phyloP scores from a whole-genome alignment of 2,329 filamentous ascomycete species.

The Diaporthe citri region DNA sequence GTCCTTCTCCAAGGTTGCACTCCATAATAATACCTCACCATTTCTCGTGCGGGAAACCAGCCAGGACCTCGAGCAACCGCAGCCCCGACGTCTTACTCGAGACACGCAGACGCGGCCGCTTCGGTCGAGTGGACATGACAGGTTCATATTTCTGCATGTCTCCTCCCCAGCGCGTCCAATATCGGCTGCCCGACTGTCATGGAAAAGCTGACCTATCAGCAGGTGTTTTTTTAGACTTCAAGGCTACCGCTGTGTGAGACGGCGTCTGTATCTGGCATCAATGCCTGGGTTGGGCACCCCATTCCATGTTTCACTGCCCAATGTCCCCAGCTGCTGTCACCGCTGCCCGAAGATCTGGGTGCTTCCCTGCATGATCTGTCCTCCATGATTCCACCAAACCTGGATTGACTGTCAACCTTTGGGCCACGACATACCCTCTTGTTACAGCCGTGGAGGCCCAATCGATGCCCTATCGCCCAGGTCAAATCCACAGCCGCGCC shows the following conservation, averaged over 20 bases:
- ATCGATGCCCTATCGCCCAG: slow-evolving; percentile 35
- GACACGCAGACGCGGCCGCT: slow-evolving; percentile 13
- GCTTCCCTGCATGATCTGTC: slow-evolving; percentile 36
- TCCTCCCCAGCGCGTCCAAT: slow-evolving; percentile 12
- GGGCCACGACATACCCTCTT: slow-evolving; percentile 38
- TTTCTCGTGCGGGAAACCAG: not conserved
- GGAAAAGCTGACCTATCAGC: slow-evolving; percentile 32
- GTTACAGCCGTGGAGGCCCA: slow-evolving; percentile 39
- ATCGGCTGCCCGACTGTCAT: slow-evolving; percentile 9
- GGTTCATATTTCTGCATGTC: slow-evolving; percentile 9
- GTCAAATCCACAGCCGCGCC: slow-evolving; percentile 31
- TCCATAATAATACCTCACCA: not conserved
- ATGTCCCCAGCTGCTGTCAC: slow-evolving; percentile 39
- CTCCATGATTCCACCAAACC: slow-evolving; percentile 13
- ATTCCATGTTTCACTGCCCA: slow-evolving; percentile 40
- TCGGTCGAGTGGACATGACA: slow-evolving; percentile 17
- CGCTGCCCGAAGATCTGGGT: slow-evolving; percentile 37
- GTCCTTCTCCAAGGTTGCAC: not conserved
- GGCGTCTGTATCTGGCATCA: slow-evolving; percentile 40
- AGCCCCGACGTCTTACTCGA: not conserved
- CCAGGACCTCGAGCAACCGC: not conserved
- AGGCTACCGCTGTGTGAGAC: slow-evolving; percentile 36
- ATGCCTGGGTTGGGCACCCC: slow-evolving; percentile 41
- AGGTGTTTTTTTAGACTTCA: slow-evolving; percentile 28
- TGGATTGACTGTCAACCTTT: slow-evolving; percentile 33